Evolutionary conservation across 306 rosid genomes (phyloP).

Genomic region (Quercus aquifolioides): DNA sequence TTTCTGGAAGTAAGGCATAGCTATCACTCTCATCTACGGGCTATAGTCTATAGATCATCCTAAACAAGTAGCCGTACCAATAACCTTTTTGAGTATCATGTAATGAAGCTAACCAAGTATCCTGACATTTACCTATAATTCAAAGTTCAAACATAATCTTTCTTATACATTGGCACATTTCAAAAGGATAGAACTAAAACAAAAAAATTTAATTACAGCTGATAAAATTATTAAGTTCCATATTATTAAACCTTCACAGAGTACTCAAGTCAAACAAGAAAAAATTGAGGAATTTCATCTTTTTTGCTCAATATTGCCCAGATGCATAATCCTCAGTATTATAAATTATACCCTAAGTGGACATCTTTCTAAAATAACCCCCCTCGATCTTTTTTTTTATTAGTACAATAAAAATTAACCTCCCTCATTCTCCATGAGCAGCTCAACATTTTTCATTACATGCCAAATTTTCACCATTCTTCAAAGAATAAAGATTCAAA

Average conservation of each 20-base stretch:
- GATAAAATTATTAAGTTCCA: background rate
- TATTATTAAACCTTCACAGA: background rate
- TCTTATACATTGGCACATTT: background rate
- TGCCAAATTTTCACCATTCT: background rate
- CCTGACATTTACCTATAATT: background rate
- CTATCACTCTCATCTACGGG: too few species aligned
- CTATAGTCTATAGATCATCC: too few species aligned
- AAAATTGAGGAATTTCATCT: background rate
- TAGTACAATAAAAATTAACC: too few species aligned
- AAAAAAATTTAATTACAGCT: background rate
- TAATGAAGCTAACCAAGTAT: too few species aligned
- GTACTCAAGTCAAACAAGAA: background rate
- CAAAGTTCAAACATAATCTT: background rate
- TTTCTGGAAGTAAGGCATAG: too few species aligned
- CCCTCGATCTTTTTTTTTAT: too few species aligned
- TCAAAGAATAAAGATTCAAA: background rate
- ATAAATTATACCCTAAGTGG: background rate
- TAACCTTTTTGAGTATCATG: too few species aligned
- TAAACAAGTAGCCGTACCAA: too few species aligned
- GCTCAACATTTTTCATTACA: background rate
- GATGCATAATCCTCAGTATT: background rate
- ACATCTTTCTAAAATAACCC: background rate
- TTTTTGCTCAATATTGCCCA: background rate
- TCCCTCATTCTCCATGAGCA: background rate
- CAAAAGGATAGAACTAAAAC: background rate